A percentile compares a stretch with the other conserved stretches of the same genome.
phyloP scores from a whole-genome alignment of 139 green algal genomes.

The Gonium pectorale region DNA sequence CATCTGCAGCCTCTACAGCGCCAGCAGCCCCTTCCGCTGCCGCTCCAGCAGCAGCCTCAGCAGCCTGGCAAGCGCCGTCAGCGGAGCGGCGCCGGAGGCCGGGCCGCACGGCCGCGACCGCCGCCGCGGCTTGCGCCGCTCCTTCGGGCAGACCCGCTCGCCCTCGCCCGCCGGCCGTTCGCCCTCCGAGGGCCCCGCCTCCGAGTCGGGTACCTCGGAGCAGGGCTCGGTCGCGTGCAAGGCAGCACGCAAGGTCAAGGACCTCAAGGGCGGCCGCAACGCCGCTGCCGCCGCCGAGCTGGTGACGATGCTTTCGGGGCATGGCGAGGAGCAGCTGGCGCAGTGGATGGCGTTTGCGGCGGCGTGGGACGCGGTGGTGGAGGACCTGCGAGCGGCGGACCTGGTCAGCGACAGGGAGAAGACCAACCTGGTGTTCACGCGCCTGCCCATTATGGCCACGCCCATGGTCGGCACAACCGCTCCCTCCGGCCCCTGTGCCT shows the following conservation, averaged over 20 bases:
- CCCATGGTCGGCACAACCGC: neutral
- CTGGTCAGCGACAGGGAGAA: slow-evolving; percentile 46
- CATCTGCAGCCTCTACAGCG: neutral
- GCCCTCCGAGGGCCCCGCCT: too few relatives aligned
- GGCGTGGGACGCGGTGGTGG: slow-evolving; percentile 47
- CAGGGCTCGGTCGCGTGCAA: neutral
- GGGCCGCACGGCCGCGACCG: too few relatives aligned
- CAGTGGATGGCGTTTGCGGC: slow-evolving; percentile 43
- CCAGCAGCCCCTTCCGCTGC: neutral
- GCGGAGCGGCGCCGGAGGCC: too few relatives aligned
- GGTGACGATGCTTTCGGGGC: slow-evolving; percentile 15
- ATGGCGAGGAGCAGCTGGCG: slow-evolving; percentile 38
- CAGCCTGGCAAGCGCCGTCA: too few relatives aligned
- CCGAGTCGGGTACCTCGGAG: too few relatives aligned
- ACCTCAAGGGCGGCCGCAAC: neutral
- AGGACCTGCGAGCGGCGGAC: slow-evolving; percentile 45
- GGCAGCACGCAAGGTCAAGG: too few relatives aligned
- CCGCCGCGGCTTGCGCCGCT: too few relatives aligned
- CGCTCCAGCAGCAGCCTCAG: slow-evolving; percentile 1
- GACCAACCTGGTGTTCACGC: slow-evolving; percentile 45
- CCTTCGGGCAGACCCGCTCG: too few relatives aligned
- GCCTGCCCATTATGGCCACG: neutral
- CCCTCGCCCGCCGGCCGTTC: too few relatives aligned
- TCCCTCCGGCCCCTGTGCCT: neutral
- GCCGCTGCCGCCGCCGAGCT: slow-evolving; percentile 15